A percentile compares a stretch with the other conserved stretches of the same genome.
These are phyloP conservation scores for Helminthosporium solani DNA, from an alignment of 2,329 filamentous ascomycete genomes.

Conservation along the genomic window DNA sequence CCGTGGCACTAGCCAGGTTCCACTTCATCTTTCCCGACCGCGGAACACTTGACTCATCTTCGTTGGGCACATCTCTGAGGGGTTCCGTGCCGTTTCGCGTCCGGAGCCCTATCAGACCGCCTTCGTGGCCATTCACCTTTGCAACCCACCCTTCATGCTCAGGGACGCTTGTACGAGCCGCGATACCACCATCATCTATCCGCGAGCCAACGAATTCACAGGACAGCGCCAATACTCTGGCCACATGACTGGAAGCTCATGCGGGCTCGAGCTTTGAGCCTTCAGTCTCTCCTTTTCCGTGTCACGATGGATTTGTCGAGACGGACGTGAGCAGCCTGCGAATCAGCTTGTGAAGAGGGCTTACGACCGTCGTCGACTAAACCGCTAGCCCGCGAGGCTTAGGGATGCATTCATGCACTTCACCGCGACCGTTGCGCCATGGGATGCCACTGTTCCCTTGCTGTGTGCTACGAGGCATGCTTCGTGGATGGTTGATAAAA, in stretches of 20 bases:
- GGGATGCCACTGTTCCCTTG: background rate
- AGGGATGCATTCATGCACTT: constrained; percentile 13
- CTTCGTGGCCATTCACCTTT: constrained; percentile 19
- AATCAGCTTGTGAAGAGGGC: constrained; percentile 34
- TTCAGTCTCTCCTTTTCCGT: constrained; percentile 24
- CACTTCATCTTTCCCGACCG: background rate
- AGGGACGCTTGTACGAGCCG: constrained; percentile 21
- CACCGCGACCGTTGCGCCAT: constrained; percentile 20
- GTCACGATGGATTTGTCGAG: constrained; percentile 20
- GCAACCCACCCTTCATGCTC: constrained; percentile 8
- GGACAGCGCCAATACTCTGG: constrained; percentile 24
- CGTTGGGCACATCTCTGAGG: background rate
- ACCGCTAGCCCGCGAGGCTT: constrained; percentile 28
- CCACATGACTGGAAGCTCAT: constrained; percentile 38
- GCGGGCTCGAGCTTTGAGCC: constrained; percentile 26
- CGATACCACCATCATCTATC: constrained; percentile 20
- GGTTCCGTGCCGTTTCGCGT: no score
- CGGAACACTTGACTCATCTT: background rate
- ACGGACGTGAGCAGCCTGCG: constrained; percentile 19
- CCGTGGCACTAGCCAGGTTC: background rate
- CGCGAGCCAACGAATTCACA: constrained; percentile 30
- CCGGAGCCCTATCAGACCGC: constrained; percentile 32
- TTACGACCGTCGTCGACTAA: constrained; percentile 14
- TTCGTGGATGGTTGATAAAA: constrained; percentile 6
- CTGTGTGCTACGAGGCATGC: constrained; percentile 11